Evolutionary conservation across 202 grass and related monocot species (phyloP), one percentile per base, ranked within the genome.

Genomic region (Carex arenaria): DNA sequence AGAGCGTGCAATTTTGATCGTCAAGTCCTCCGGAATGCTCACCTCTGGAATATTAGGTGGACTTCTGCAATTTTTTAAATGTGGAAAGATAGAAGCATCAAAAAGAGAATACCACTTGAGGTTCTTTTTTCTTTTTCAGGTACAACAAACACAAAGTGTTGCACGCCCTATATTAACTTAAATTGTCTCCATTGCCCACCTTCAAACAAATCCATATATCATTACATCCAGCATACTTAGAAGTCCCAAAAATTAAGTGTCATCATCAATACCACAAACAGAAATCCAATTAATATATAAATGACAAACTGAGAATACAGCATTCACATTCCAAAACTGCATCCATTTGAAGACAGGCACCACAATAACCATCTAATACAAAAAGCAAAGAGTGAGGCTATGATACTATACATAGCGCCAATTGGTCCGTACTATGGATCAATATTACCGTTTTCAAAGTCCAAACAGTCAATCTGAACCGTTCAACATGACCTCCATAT

Each of bases 41-140:
- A 93, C 86, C 84, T 86, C 91, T 74, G 91, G 91, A 85, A 93
- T 93, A 70, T 88, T 86, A 5, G 88, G 91, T 6, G 84, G 74
- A 34, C 83, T 85, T 83, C 91, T 93, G 78, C 68, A 82, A 88
- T 17, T 85, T 30, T 20, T 81, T 28, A 36, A 82, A 17, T 5
- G 34, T 60, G 8, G 9, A 61, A 5, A 11, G 72, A 77, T 67
- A 66, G 43, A 30, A 38, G 73, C 42, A 69, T 34, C 10, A 82
- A 32, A 82, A 69, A 53, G 1, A 13, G 64, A 32, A 49, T 64
- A 84, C 1, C 40, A 55, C 53, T 57, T n/a, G 17, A 32, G 54
- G 6, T 53, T 74, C 4, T 20, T 32, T 75, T 12, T 18, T 74
- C 10, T 22, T 75, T 75, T 14, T 4, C 7, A 14, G 12, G 49